These are phyloP conservation scores for Lachnellula hyalina DNA, from an alignment of 2,329 filamentous ascomycete genomes.

Conservation along the genomic window DNA sequence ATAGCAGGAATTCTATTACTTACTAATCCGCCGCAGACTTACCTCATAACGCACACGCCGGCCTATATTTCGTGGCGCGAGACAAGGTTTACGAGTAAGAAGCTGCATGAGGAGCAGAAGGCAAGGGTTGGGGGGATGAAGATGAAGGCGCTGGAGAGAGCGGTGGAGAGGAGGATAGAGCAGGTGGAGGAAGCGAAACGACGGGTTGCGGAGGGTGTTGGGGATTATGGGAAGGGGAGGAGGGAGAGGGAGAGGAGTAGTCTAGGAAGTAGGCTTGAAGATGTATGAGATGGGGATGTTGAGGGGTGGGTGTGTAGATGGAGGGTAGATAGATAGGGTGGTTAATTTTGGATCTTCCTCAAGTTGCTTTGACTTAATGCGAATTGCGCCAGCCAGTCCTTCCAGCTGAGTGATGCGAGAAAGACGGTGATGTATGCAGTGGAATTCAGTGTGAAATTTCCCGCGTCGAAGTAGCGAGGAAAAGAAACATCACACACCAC, in stretches of 20 bases:
- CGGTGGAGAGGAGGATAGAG: not conserved
- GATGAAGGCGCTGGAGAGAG: not conserved
- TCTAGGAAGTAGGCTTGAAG: not conserved
- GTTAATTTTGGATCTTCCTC: not conserved
- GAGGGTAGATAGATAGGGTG: not conserved
- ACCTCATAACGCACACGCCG: not conserved
- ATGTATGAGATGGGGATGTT: not conserved
- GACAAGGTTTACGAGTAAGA: not conserved
- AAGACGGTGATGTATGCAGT: too few relatives aligned
- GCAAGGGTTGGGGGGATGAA: not conserved
- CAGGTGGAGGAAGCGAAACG: not conserved
- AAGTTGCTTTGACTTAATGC: not conserved
- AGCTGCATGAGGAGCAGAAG: not conserved
- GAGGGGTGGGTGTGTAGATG: too few relatives aligned
- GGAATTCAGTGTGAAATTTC: too few relatives aligned
- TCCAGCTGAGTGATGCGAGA: too few relatives aligned
- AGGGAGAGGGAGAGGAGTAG: not conserved
- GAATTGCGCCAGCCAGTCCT: too few relatives aligned
- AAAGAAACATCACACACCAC: too few relatives aligned
- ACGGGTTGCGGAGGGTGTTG: not conserved
- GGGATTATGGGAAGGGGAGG: not conserved
- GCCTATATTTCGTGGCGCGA: constrained; percentile 1
- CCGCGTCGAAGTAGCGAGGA: too few relatives aligned
- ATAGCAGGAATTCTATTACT: too few relatives aligned
- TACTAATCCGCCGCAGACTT: not conserved